Percentiles rank a stretch among this genome's conserved stretches.
Evolutionary conservation across 2,329 filamentous ascomycete genomes (phyloP).

Genomic region (Ilyonectria robusta): DNA sequence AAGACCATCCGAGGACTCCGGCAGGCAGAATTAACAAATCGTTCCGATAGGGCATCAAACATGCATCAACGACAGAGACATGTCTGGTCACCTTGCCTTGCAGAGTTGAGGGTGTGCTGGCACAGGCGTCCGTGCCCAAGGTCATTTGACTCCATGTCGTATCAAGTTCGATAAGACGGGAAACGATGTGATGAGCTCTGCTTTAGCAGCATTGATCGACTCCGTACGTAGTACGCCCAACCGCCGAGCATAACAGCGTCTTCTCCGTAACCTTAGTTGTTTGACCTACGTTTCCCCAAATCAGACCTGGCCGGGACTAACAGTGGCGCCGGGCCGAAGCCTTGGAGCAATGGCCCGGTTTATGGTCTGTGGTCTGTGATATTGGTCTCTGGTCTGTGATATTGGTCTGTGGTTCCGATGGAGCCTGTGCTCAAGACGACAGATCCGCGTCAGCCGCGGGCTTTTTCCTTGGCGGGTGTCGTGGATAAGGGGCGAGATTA

Average conservation of each 20-base stretch:
- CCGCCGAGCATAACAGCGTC: too few species aligned
- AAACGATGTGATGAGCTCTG: background rate
- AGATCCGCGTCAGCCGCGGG: constrained; percentile 13
- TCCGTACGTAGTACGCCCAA: too few species aligned
- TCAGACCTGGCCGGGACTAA: background rate
- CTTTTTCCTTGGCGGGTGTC: background rate
- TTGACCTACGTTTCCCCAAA: background rate
- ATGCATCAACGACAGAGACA: constrained; percentile 3
- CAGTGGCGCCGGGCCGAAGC: background rate
- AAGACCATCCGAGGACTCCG: background rate
- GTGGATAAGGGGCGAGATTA: constrained; percentile 3
- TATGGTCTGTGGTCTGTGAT: background rate
- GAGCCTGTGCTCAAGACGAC: background rate
- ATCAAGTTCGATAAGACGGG: background rate
- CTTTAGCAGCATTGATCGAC: background rate
- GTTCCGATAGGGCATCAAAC: background rate
- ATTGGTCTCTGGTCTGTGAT: background rate
- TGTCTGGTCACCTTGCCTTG: constrained; percentile 4
- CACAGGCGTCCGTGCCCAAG: background rate
- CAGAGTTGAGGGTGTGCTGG: constrained; percentile 8
- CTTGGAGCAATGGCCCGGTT: constrained; percentile 9
- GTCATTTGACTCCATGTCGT: constrained; percentile 6
- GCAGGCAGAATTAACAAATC: background rate
- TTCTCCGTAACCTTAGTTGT: background rate
- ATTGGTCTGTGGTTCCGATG: background rate